These are phyloP conservation scores for Salix purpurea DNA, from an alignment of 345 rosid species.

Conservation along the genomic window DNA sequence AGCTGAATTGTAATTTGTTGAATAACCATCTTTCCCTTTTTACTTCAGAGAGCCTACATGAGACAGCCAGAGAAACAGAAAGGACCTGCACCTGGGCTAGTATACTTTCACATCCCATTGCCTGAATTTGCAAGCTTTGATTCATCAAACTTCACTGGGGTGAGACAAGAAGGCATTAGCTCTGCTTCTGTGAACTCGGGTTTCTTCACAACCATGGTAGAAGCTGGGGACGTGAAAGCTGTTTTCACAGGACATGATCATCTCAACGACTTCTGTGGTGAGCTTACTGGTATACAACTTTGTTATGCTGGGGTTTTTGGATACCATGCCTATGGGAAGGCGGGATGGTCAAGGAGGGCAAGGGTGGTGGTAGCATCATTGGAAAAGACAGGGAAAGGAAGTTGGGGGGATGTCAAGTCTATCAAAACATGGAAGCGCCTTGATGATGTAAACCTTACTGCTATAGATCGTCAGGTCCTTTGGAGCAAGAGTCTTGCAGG, in stretches of 20 bases:
- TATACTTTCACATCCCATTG: constrained; percentile 81
- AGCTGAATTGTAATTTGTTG: background rate
- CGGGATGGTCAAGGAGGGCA: constrained; percentile 84
- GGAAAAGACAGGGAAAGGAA: constrained; percentile 50
- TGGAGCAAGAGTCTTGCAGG: constrained; percentile 64
- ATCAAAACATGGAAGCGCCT: constrained; percentile 91
- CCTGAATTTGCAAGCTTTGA: constrained; percentile 65
- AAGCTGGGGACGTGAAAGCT: constrained; percentile 79
- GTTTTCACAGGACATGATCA: constrained; percentile 92
- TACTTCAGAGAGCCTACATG: constrained; percentile 52
- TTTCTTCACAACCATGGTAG: constrained; percentile 73
- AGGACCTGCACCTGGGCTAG: constrained; percentile 79
- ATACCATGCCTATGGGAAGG: constrained; percentile 92
- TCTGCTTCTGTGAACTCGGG: constrained; percentile 77
- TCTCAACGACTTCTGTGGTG: constrained; percentile 77
- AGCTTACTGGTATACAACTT: constrained; percentile 60
- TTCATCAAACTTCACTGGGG: constrained; percentile 61
- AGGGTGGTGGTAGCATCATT: constrained; percentile 67
- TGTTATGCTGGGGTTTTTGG: constrained; percentile 95
- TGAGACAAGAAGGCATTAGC: constrained; percentile 64
- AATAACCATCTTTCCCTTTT: background rate
- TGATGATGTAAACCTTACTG: constrained; percentile 64
- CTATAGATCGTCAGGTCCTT: constrained; percentile 58
- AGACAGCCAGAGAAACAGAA: constrained; percentile 53
- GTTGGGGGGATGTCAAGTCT: constrained; percentile 72